Base-by-base conservation (phyloP, 2,329 filamentous ascomycete genomes). In the Monilinia aucupariae region DNA sequence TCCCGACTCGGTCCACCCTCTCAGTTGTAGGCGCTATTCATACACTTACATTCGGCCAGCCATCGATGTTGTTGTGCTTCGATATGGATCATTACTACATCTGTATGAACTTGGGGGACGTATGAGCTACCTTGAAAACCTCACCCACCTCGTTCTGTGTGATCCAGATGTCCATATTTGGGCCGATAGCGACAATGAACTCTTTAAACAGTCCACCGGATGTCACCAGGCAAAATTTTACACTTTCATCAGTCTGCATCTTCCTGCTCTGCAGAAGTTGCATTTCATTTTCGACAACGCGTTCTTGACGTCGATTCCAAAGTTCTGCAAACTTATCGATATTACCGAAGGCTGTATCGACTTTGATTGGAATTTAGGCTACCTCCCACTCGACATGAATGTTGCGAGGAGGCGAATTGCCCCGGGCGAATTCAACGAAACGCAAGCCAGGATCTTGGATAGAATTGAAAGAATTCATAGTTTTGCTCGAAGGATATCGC, bases 21-120 rank as follows among this genome's bases (percentile, higher is more conserved):
- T 0, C 1, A 4, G 0, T 1, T 2, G 3, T 1, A 3, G 1
- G 2, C 1, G 10, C 17, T 10, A 7, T 25, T 37, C 1, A 2
- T 17, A 10, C 13, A 12, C 7, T 27, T 54, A 41, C 9, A 10
- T 41, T 20, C 51, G 51, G n/a, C 34, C 22, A 9, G 27, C 7
- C 12, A 17, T 41, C 25, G 51, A 54, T 39, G 20, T 22, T 27
- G n/a, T n/a, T n/a, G n/a, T n/a, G n/a, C n/a, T n/a, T n/a, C n/a
- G n/a, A n/a, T n/a, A n/a, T n/a, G n/a, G n/a, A n/a, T n/a, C n/a
- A n/a, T n/a, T n/a, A n/a, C n/a, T n/a, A n/a, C n/a, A n/a, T n/a
- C n/a, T n/a, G n/a, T n/a, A n/a, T n/a, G n/a, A 20, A 17, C 3
- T 20, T 27, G 2, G 17, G 25, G n/a, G n/a, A n/a, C n/a, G n/a